Evolutionary conservation across 2,329 filamentous ascomycete species (phyloP).

Genomic region (Sarocladium oryzae): DNA sequence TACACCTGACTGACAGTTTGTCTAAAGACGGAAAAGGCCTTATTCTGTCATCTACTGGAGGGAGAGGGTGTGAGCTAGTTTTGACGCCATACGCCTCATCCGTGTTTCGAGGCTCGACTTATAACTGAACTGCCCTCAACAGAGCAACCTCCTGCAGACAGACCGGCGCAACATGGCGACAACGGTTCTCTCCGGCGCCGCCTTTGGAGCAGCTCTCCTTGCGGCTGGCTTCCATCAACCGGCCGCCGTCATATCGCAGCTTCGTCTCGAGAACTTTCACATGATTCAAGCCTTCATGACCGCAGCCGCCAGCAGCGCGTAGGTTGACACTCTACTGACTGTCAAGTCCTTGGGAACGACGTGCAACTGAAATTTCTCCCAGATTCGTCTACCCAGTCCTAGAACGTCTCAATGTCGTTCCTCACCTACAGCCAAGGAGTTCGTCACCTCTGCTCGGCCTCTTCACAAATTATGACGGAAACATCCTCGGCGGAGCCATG

Average conservation of each 20-base stretch:
- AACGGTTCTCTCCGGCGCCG: constrained; percentile 40
- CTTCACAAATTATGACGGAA: constrained; percentile 53
- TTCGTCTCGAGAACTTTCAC: constrained; percentile 54
- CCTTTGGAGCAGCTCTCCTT: constrained; percentile 56
- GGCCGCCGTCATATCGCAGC: constrained; percentile 52
- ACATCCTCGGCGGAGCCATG: constrained; percentile 55
- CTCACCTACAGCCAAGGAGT: constrained; percentile 36
- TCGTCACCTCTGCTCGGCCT: constrained; percentile 45
- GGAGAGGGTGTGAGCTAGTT: too few relatives aligned
- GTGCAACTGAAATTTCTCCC: background rate
- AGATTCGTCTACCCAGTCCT: constrained; percentile 40
- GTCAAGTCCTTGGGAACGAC: background rate
- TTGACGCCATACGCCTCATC: too few relatives aligned
- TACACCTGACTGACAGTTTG: too few relatives aligned
- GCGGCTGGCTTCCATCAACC: constrained; percentile 56
- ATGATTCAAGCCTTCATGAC: constrained; percentile 61
- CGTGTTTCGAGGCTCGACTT: too few relatives aligned
- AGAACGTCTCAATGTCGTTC: constrained; percentile 35
- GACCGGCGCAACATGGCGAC: too few relatives aligned
- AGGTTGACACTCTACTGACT: constrained; percentile 22
- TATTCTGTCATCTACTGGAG: too few relatives aligned
- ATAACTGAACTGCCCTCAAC: too few relatives aligned
- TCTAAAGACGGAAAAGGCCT: too few relatives aligned
- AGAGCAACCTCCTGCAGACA: too few relatives aligned
- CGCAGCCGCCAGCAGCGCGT: constrained; percentile 57